These are phyloP conservation scores for Vinca minor DNA, from an alignment of 257 asterid species.

Conservation along the genomic window DNA sequence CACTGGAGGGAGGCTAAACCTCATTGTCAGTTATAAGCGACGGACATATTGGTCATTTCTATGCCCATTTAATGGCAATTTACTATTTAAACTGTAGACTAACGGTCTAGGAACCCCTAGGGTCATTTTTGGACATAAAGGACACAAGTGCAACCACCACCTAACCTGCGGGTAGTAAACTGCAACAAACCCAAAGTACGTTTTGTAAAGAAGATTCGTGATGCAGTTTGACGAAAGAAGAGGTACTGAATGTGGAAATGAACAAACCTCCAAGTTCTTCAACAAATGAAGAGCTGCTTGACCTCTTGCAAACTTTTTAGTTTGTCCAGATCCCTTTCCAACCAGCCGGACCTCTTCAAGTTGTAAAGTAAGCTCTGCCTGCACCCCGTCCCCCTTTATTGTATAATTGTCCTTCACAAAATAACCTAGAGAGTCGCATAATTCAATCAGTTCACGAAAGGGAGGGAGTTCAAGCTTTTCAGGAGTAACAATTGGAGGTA, in stretches of 20 bases:
- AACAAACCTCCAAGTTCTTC: slow-evolving; percentile 68
- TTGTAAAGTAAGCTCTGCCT: slow-evolving; percentile 54
- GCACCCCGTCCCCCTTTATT: slow-evolving; percentile 39
- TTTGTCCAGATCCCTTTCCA: slow-evolving; percentile 53
- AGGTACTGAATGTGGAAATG: slow-evolving; percentile 4
- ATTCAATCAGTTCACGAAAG: slow-evolving; percentile 62
- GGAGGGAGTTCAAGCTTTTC: slow-evolving; percentile 85
- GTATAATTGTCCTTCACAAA: slow-evolving; percentile 35
- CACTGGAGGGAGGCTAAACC: too few species aligned
- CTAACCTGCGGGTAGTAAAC: too few species aligned
- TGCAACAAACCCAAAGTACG: too few species aligned
- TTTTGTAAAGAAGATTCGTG: background rate
- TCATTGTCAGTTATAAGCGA: too few species aligned
- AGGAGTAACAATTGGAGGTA: slow-evolving; percentile 90
- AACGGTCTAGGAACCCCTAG: too few species aligned
- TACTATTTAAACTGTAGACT: too few species aligned
- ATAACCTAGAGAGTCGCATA: slow-evolving; percentile 85
- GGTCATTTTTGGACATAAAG: too few species aligned
- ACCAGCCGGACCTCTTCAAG: slow-evolving; percentile 51
- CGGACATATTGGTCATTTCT: too few species aligned
- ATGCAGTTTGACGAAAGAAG: background rate
- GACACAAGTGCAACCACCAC: too few species aligned
- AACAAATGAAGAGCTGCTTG: slow-evolving; percentile 68
- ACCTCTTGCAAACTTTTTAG: slow-evolving; percentile 63
- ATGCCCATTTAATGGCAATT: too few species aligned